Percentiles rank a stretch among this genome's conserved stretches.
Evolutionary conservation across 257 asterid genomes (phyloP).

Genomic region (Gardenia jasminoides): DNA sequence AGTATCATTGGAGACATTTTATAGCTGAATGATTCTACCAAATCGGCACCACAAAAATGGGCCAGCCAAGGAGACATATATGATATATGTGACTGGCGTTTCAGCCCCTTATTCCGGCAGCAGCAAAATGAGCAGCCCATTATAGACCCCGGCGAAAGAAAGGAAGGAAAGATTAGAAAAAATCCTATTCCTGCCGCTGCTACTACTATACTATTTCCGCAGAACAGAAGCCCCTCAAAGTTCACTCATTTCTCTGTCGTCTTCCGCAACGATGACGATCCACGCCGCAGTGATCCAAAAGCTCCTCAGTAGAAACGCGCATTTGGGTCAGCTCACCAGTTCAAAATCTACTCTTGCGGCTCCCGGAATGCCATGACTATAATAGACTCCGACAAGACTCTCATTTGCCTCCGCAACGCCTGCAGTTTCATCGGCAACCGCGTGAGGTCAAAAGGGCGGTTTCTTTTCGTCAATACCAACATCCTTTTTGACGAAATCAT

Average conservation of each 20-base stretch:
- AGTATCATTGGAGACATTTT: too few species aligned
- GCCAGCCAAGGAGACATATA: too few species aligned
- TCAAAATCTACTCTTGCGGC: constrained; percentile 84
- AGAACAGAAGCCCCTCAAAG: not conserved
- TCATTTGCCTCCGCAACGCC: constrained; percentile 87
- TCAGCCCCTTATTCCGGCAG: too few species aligned
- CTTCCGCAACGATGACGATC: constrained; percentile 57
- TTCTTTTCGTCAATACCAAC: constrained; percentile 88
- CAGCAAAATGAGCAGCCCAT: too few species aligned
- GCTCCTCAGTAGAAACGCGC: constrained; percentile 80
- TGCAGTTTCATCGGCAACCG: constrained; percentile 80
- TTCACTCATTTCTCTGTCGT: not conserved
- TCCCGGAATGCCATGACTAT: constrained; percentile 67
- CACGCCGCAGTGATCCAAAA: constrained; percentile 82
- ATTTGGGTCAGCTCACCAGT: constrained; percentile 77
- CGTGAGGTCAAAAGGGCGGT: constrained; percentile 59
- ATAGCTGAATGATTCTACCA: too few species aligned
- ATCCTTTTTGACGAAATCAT: constrained; percentile 77
- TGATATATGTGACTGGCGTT: too few species aligned
- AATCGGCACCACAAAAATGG: too few species aligned
- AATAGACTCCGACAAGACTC: constrained; percentile 79
- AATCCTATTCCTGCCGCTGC: too few species aligned
- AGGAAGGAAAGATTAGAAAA: too few species aligned
- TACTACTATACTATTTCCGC: too few species aligned
- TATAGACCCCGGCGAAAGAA: too few species aligned